Evolutionary conservation across 192 early-diverging fungal species (phyloP).

Genomic region (Phlyctochytrium planicorne): DNA sequence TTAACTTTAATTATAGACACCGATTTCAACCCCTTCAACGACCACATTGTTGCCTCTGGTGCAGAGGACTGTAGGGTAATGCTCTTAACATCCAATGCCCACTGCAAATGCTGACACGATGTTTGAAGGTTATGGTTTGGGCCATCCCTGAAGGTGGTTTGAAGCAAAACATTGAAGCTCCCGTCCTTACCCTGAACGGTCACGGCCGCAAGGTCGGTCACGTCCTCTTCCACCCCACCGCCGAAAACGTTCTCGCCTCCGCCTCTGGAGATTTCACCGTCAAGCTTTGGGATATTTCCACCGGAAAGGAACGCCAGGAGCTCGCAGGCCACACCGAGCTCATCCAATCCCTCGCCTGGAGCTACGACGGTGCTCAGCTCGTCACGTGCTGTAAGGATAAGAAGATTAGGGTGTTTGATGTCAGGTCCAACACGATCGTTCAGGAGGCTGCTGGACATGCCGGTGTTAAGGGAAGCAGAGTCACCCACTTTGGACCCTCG

Average conservation of each 20-base stretch:
- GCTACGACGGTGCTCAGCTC: conserved; percentile 79
- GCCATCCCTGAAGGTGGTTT: conserved; percentile 80
- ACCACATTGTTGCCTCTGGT: conserved; percentile 84
- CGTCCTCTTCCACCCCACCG: conserved; percentile 94
- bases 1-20: conserved; percentile 61
- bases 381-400: conserved; percentile 97
- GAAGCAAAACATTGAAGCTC: conserved; percentile 70
- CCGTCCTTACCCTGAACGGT: conserved; percentile 76
- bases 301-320: conserved; percentile 69
- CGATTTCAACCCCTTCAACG: conserved; percentile 97
- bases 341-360: conserved; percentile 91
- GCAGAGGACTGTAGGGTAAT: conserved; percentile 51
- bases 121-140: conserved; percentile 89
- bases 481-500: conserved; percentile 81
- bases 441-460: conserved; percentile 82
- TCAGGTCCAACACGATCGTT: conserved; percentile 79
- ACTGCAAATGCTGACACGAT: conserved; percentile 33
- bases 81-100: conserved; percentile 5
- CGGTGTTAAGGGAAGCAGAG: conserved; percentile 95
- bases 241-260: conserved; percentile 89
- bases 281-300: conserved; percentile 92
- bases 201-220: conserved; percentile 94
- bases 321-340: conserved; percentile 86
- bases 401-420: conserved; percentile 91
- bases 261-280: conserved; percentile 84